Base-by-base conservation (phyloP, 805 yeast species). In the Trichomonascus vanleenenianus region DNA sequence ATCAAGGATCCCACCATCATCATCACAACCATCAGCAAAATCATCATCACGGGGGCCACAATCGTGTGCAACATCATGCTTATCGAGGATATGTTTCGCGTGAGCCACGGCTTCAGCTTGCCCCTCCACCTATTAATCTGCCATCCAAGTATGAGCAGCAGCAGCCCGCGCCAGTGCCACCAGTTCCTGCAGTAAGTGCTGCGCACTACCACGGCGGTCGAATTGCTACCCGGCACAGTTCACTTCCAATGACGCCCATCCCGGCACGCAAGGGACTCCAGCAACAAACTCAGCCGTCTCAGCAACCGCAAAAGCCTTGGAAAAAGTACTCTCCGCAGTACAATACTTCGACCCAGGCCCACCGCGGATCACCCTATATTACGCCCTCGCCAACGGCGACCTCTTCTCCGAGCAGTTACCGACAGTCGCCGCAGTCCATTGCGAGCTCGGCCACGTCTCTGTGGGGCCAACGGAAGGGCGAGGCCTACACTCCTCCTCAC, bases 121-220 rank as follows among this genome's bases (percentile, higher is more conserved):
- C 95, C 0, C 94, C 94, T 7, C 91, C 94, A 3, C 94, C 94
- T 2, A 79, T 85, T 32, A 80, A 81, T 56, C 70, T 81, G 12
- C 54, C 51, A 10, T 15, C 16, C 14, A 16, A 10, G 20, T 9
- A 18, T 5, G 30, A 30, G 36, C 35, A 19, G 14, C 12, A 15
- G 9, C 25, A 16, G 36, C 36, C 43, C 8, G 15, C 18, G 25
- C 15, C 43, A 2, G 35, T 33, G 9, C 16, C 30, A 12, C 41
- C 41, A 18, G 14, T 9, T 14, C n/a, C 30, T 11, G 15, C 30
- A 15, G 18, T 14, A 6, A 8, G 31, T 4, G 7, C 27, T 8
- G 7, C 27, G 27, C 27, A 22, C 27, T 22, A 22, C 8, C 27
- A 22, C 27, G 27, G 27, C 27, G 27, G 27, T 4, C 27, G 35